phyloP scores from a whole-genome alignment of 768 basidiomycete species.

The Boletus speciosus region DNA sequence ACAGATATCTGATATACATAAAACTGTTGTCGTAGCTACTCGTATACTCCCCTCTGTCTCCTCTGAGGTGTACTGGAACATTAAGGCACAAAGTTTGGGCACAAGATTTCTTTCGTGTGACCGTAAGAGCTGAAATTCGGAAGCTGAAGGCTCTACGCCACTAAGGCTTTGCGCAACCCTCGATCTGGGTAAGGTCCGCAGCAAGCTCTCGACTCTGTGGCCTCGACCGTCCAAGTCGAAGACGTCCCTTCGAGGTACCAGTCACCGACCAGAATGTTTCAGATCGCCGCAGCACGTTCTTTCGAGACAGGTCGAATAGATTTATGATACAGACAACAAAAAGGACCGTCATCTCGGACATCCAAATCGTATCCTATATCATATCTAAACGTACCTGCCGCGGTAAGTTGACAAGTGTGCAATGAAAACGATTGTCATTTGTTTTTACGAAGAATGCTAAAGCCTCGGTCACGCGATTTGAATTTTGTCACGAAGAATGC shows the following conservation, averaged over 20 bases:
- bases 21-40: not conserved
- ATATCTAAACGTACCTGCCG: not conserved
- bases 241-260: not conserved
- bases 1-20: not conserved
- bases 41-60: not conserved
- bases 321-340: too few relatives aligned
- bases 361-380: too few relatives aligned
- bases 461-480: constrained; percentile 6
- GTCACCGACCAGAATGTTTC: not conserved
- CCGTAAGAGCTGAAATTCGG: too few relatives aligned
- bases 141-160: too few relatives aligned
- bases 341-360: too few relatives aligned
- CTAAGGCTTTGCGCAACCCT: constrained; percentile 4
- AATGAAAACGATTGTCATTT: constrained; percentile 1
- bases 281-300: not conserved
- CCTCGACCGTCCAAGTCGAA: constrained; percentile 10
- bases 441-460: not conserved
- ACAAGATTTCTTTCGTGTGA: not conserved
- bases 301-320: not conserved
- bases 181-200: constrained; percentile 13
- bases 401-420: not conserved
- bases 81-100: not conserved
- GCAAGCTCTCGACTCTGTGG: constrained; percentile 5
- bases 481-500: constrained; percentile 4
- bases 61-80: not conserved